Evolutionary conservation across 1,284 basidiomycete species (phyloP).

Genomic region (Ceratobasidium papillatum): DNA sequence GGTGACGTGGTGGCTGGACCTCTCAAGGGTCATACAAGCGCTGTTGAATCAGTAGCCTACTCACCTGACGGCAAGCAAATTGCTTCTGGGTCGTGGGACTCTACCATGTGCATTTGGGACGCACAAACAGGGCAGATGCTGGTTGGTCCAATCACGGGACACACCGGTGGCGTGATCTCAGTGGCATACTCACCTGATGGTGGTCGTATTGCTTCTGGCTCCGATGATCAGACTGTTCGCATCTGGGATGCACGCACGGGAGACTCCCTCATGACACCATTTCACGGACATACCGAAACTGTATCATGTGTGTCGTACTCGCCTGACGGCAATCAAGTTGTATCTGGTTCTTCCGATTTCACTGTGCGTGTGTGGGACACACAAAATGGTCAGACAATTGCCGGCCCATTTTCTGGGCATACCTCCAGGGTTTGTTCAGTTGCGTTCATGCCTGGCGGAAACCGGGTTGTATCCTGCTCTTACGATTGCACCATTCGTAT

Average conservation of each 20-base stretch:
- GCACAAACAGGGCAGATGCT: neutral
- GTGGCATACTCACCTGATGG: conserved; percentile 39
- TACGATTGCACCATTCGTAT: conserved; percentile 24
- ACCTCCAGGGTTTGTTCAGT: conserved; percentile 12
- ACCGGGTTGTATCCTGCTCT: conserved; percentile 18
- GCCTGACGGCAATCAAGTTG: neutral
- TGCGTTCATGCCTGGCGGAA: conserved; percentile 36
- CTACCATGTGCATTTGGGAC: neutral
- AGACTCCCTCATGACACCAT: neutral
- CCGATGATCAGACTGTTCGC: neutral
- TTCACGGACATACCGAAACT: neutral
- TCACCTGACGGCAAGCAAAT: conserved; percentile 12
- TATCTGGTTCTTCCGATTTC: conserved; percentile 38
- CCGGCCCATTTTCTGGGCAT: conserved; percentile 12
- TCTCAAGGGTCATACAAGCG: neutral
- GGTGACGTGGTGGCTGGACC: too few relatives aligned
- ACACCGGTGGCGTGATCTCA: conserved; percentile 4
- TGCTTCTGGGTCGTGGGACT: neutral
- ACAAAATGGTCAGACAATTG: neutral
- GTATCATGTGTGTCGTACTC: neutral
- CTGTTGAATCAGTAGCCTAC: conserved; percentile 16
- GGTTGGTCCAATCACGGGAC: neutral
- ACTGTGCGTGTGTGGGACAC: conserved; percentile 40
- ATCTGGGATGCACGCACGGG: neutral
- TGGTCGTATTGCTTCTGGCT: conserved; percentile 7